Evolutionary conservation across 2,329 filamentous ascomycete species (phyloP).

Genomic region (Trichoderma lentiforme): DNA sequence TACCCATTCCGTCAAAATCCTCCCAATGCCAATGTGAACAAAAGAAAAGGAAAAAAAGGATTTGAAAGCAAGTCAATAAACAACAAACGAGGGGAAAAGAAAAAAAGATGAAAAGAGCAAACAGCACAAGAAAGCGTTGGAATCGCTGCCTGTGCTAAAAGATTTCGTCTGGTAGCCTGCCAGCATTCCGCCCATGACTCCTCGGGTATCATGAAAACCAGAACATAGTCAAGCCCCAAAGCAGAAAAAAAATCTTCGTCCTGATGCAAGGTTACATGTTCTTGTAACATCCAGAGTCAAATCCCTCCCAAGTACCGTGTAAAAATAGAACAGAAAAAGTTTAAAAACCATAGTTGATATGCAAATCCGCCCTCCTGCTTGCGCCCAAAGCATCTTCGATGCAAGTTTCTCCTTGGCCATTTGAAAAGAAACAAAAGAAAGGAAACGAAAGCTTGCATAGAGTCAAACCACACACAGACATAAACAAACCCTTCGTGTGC

Average conservation of each 20-base stretch:
- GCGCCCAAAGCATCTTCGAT: conserved; percentile 17
- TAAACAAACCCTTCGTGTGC: background rate
- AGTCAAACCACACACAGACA: background rate
- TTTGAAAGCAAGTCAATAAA: background rate
- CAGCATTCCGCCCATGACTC: conserved; percentile 24
- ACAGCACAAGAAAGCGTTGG: background rate
- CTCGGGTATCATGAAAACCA: conserved; percentile 35
- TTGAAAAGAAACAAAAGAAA: background rate
- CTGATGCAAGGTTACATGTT: conserved; percentile 29
- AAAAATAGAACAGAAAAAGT: background rate
- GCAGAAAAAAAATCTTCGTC: conserved; percentile 24
- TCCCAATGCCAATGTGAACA: background rate
- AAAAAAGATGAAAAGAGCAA: background rate
- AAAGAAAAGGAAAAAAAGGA: background rate
- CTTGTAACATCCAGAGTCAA: conserved; percentile 24
- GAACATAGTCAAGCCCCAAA: conserved; percentile 30
- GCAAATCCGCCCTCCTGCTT: conserved; percentile 18
- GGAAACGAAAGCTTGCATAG: background rate
- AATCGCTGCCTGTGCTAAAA: background rate
- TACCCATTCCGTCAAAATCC: background rate
- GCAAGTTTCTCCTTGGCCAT: conserved; percentile 2
- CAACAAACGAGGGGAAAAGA: background rate
- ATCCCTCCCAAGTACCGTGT: conserved; percentile 22
- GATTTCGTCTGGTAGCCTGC: conserved; percentile 1
- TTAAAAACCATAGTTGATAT: conserved; percentile 15